A percentile compares a stretch with the other conserved stretches of the same genome.
phyloP scores from a whole-genome alignment of 495 filamentous ascomycete species.

The Haplographium delicatum region DNA sequence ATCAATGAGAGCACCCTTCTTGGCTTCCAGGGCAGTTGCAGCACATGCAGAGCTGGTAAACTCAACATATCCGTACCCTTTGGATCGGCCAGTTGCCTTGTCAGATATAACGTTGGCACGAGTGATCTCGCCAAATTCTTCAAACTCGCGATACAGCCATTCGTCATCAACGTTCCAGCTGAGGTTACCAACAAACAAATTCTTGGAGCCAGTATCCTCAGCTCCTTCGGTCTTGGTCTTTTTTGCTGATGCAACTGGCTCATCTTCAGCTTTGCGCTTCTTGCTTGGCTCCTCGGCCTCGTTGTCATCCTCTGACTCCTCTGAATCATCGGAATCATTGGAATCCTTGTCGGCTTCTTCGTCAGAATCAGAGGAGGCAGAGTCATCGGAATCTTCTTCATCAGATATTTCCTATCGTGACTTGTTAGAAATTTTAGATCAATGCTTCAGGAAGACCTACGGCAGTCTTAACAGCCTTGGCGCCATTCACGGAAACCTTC shows the following conservation, averaged over 20 bases:
- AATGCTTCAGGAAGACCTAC: not conserved
- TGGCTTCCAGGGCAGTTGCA: conserved; percentile 70
- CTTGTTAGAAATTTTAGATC: not conserved
- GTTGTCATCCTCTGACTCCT: conserved; percentile 40
- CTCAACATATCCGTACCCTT: conserved; percentile 96
- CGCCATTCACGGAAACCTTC: conserved; percentile 29
- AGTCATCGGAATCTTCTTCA: conserved; percentile 37
- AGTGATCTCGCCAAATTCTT: conserved; percentile 71
- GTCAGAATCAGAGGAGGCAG: conserved; percentile 31
- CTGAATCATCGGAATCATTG: conserved; percentile 31
- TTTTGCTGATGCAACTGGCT: conserved; percentile 58
- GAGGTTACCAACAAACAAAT: conserved; percentile 89
- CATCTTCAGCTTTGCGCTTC: conserved; percentile 85
- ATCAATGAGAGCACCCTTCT: conserved; percentile 76
- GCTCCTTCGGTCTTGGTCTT: conserved; percentile 71
- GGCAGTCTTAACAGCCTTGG: conserved; percentile 33
- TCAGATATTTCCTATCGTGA: conserved; percentile 17
- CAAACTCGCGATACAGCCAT: conserved; percentile 81
- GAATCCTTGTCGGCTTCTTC: conserved; percentile 12
- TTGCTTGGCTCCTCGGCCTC: conserved; percentile 57
- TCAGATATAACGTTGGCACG: conserved; percentile 80
- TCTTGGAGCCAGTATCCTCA: conserved; percentile 56
- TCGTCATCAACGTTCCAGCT: conserved; percentile 95
- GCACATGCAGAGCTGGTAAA: conserved; percentile 66
- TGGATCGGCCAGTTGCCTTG: conserved; percentile 74